Percentiles rank a stretch among this genome's conserved stretches.
Conservation (phyloP, 2,329 filamentous ascomycete species). For the Trichophyton simii region DNA sequence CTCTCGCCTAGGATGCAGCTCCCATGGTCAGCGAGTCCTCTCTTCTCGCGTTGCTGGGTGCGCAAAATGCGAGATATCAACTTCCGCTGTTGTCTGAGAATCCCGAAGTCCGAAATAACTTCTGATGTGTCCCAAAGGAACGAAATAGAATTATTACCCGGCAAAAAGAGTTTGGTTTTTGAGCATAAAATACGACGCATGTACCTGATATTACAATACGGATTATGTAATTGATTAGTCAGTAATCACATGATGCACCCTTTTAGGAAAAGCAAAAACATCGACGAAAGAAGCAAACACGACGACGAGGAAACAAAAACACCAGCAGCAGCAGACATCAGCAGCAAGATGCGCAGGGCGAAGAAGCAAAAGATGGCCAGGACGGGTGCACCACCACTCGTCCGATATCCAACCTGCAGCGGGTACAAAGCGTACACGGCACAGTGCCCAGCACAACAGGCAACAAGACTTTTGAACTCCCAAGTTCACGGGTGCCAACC, state of each 20-base stretch:
- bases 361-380: neutral
- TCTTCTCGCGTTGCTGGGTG: neutral
- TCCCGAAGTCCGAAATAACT: neutral
- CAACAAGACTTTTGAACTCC: conserved; percentile 1
- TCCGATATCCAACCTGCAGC: neutral
- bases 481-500: conserved; percentile 1
- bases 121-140: conserved; percentile 1
- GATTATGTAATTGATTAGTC: neutral
- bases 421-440: conserved; percentile 1
- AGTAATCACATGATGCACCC: neutral
- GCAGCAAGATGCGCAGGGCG: neutral
- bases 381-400: neutral
- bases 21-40: neutral
- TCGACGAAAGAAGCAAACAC: neutral
- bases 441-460: neutral
- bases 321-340: neutral
- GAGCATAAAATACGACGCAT: neutral
- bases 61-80: conserved; percentile 2
- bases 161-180: neutral
- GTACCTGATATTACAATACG: neutral
- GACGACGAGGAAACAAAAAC: neutral
- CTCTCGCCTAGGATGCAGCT: neutral
- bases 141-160: neutral
- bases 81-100: neutral
- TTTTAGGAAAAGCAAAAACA: neutral